These are phyloP conservation scores for Durio zibethinus DNA, from an alignment of 345 rosid species.

Conservation along the genomic window DNA sequence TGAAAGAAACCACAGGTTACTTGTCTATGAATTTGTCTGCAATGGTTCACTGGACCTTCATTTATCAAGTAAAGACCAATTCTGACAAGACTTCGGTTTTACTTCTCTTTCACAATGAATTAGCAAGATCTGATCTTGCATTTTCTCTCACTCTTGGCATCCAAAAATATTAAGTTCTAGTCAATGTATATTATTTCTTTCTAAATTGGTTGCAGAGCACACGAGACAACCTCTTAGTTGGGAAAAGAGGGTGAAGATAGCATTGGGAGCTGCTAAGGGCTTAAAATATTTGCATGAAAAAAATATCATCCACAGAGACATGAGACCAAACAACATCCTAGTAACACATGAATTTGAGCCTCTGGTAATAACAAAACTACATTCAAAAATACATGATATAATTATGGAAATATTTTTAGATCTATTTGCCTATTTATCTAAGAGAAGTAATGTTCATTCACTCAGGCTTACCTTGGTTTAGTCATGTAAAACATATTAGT, in stretches of 20 bases:
- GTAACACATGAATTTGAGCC: constrained; percentile 58
- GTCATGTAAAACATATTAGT: no score
- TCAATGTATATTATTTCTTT: neutral
- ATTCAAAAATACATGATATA: neutral
- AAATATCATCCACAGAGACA: constrained; percentile 58
- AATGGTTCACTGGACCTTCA: constrained; percentile 60
- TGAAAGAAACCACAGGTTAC: constrained; percentile 49
- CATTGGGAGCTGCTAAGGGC: constrained; percentile 54
- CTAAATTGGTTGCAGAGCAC: constrained; percentile 38
- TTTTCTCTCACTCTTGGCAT: constrained; percentile 17
- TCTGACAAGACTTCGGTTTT: neutral
- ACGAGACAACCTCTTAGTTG: constrained; percentile 40
- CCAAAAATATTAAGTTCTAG: neutral
- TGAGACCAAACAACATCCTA: constrained; percentile 72
- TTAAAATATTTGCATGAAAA: constrained; percentile 53
- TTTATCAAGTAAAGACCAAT: constrained; percentile 46
- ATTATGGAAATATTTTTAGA: no score
- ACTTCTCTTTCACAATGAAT: neutral
- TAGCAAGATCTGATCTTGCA: neutral
- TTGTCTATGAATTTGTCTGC: constrained; percentile 65
- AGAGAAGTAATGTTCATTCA: no score
- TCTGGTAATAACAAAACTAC: constrained; percentile 36
- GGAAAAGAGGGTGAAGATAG: constrained; percentile 61
- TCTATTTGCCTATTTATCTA: no score
- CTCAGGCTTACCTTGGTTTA: no score